Evolutionary conservation across 1,284 basidiomycete genomes (phyloP), one percentile per base, ranked within the genome.

Genomic region (Tilletia indica): DNA sequence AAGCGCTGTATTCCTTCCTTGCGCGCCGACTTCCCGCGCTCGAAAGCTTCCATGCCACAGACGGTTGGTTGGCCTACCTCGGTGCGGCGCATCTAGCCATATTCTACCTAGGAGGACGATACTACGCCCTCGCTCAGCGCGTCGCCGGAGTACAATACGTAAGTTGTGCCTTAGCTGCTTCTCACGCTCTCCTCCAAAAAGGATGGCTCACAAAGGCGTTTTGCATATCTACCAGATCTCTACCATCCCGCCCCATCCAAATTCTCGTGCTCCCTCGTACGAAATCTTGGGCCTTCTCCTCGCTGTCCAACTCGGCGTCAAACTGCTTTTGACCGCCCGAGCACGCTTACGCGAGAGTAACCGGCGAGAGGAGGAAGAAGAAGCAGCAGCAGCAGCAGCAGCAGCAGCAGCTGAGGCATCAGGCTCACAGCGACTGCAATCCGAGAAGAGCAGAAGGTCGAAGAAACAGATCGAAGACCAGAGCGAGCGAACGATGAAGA

Each of bases 41-140:
- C 58, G 84, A 85, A 39, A 74, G 74, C 9, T 56, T 85, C 9
- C 77, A 82, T 21, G 76, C 79, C 19, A 77, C 81, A 8, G 76
- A 79, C 48, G 78, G 79, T 3, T 78, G 76, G 76, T 31, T 81
- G 61, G 76, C 79, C 21, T 83, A 85, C 69, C 67, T 84, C 2
- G 75, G 79, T 12, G 78, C 83, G 6, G 78, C 85, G 0, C 85
- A 86, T 71, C 76, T 86, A 36, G 83, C 85, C 68, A 67, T 86
- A 34, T 86, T 86, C 71, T 86, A 86, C 75, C 72, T 86, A 25
- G 82, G 81, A 14, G 85, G 85, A 0, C 75, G 74, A 21, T 86
- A 86, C 75, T 85, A 86, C 69, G 74, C 73, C 54, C 68, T 83
- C 9, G 82, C 84, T 42, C 85, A 86, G 69, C 78, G 85, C 9